Evolutionary conservation across 257 asterid species (phyloP).

Genomic region (Petrea volubilis): DNA sequence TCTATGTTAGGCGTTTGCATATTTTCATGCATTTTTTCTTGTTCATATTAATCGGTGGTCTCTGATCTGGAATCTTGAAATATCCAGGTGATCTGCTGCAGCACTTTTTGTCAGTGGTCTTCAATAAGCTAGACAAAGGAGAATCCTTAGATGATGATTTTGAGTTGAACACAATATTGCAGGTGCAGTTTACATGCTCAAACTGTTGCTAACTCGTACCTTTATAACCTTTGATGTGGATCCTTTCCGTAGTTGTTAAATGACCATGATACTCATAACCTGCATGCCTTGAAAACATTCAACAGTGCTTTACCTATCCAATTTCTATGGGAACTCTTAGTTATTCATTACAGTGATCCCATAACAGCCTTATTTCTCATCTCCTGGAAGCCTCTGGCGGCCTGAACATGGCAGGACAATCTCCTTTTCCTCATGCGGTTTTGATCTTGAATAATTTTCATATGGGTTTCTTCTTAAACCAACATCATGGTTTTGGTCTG

Average conservation of each 20-base stretch:
- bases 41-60: neutral
- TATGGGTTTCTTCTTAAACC: neutral
- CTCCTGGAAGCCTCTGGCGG: constrained; percentile 5
- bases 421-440: constrained; percentile 6
- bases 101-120: constrained; percentile 82
- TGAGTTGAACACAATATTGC: constrained; percentile 90
- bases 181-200: constrained; percentile 50
- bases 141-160: constrained; percentile 88
- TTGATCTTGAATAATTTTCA: neutral
- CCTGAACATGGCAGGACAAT: neutral
- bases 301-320: neutral
- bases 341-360: constrained; percentile 12
- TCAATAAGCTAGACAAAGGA: constrained; percentile 90
- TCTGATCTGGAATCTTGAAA: constrained; percentile 22
- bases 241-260: neutral
- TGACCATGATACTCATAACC: constrained; percentile 16
- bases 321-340: neutral
- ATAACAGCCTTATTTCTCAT: neutral
- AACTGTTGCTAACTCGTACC: constrained; percentile 10
- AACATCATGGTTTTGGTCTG: constrained; percentile 1
- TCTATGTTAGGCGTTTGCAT: constrained; percentile 8
- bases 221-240: neutral
- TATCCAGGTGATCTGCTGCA: constrained; percentile 91
- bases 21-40: neutral
- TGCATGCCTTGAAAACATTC: neutral